A percentile compares a stretch with the other conserved stretches of the same genome.
These are phyloP conservation scores for Kodamaea leandrae DNA, from an alignment of 805 yeast genomes.

Conservation along the genomic window DNA sequence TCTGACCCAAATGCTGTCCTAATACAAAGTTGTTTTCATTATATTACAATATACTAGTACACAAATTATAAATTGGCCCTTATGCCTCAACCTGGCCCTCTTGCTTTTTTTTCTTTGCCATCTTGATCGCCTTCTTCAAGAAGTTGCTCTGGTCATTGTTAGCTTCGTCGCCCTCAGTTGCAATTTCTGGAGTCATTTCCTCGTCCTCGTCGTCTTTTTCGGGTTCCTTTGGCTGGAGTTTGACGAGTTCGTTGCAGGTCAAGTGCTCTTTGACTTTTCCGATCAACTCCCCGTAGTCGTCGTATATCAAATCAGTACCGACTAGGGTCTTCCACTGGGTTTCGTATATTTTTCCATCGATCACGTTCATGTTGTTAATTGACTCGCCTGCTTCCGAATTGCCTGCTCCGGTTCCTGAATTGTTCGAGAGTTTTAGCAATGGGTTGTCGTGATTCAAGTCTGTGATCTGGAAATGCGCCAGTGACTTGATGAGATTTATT, in stretches of 20 bases:
- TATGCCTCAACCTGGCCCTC: neutral
- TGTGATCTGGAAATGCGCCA: conserved; percentile 41
- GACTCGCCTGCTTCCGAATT: conserved; percentile 15
- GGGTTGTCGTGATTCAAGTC: conserved; percentile 33
- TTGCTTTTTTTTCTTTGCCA: conserved; percentile 12
- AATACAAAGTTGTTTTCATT: too few relatives aligned
- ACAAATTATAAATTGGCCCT: too few relatives aligned
- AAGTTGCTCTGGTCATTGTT: conserved; percentile 10
- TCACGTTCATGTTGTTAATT: conserved; percentile 29
- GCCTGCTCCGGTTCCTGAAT: conserved; percentile 10
- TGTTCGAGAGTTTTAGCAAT: conserved; percentile 36
- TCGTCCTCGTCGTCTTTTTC: conserved; percentile 17
- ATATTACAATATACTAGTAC: too few relatives aligned
- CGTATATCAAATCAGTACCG: conserved; percentile 63
- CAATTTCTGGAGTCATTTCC: conserved; percentile 15
- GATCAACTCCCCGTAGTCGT: conserved; percentile 41
- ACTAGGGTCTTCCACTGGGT: conserved; percentile 76
- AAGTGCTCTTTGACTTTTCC: conserved; percentile 42
- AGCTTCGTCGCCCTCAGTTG: conserved; percentile 12
- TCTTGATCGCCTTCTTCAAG: conserved; percentile 15
- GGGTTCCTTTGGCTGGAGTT: conserved; percentile 17
- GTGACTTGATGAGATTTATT: conserved; percentile 34
- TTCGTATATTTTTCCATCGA: conserved; percentile 54
- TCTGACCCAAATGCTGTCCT: too few relatives aligned
- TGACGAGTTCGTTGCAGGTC: conserved; percentile 26